Evolutionary conservation across 2,329 filamentous ascomycete species (phyloP), one percentile per base, ranked within the genome.

Genomic region (Arthrobotrys megalospora): DNA sequence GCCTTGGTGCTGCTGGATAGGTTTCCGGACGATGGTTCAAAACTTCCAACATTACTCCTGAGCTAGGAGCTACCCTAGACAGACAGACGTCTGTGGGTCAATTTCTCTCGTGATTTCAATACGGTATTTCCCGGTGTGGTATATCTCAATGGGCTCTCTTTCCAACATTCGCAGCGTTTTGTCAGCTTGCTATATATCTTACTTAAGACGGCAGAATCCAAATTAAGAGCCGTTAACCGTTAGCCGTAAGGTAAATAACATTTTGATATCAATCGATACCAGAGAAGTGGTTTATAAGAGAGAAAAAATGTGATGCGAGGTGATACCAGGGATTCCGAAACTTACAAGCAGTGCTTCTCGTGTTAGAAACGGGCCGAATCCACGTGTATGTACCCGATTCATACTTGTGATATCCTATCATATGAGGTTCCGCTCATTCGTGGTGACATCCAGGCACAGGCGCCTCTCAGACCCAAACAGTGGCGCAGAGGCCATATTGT

Each of bases 51-150:
- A 34, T 65, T 63, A 48, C 55, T 76, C 58, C 65, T 70, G 65
- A 66, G 72, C 58, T 28, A 47, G 55, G 53, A 70, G 58, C 36
- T 60, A 66, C 72, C 72, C 65, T 68, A 50, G 66, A 77, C 41
- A 32, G 0, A 38, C 28, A 64, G 52, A 58, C 21, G 66, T 69
- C 64, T 70, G 47, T 76, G 71, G 62, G 63, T 48, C 64, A 55
- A 52, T 32, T 36, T 32, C 14, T 55, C 36, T 58, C n/a, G 55
- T 43, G 36, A n/a, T 60, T 14, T 60, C 19, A 60, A 38, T 55
- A 53, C 64, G 48, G 50, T 55, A 53, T 53, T 53, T 53, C 10
- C 64, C 64, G 48, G 16, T 41, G 36, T 32, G 52, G 38, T 58
- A 58, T 58, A 38, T 58, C 32, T 38, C 50, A 32, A 34, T 21